Conservation (phyloP, 495 filamentous ascomycete genomes). For the Aspergillus nidulans region DNA sequence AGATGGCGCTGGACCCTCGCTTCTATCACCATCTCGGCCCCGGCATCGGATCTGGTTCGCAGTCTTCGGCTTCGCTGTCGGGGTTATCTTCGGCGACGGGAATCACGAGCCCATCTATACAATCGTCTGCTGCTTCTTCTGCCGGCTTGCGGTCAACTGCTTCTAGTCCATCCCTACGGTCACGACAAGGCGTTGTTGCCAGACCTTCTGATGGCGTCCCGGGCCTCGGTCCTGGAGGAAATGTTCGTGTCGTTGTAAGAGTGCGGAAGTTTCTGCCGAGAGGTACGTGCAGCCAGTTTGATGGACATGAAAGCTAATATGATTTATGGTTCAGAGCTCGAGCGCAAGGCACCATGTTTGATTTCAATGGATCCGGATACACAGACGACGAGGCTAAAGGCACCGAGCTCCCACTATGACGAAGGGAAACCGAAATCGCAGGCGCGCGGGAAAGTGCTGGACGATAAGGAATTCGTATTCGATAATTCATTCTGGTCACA, state of each 20-base stretch:
- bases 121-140: constrained; percentile 60
- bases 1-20: constrained; percentile 56
- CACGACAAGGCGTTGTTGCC: constrained; percentile 58
- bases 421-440: constrained; percentile 63
- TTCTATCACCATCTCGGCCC: constrained; percentile 48
- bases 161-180: constrained; percentile 64
- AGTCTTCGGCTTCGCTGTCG: constrained; percentile 57
- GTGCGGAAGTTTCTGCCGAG: constrained; percentile 83
- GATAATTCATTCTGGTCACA: constrained; percentile 99
- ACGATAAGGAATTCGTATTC: constrained; percentile 90
- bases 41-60: constrained; percentile 37
- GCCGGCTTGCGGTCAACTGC: constrained; percentile 46
- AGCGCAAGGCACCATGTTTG: constrained; percentile 75
- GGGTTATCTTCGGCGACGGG: constrained; percentile 50
- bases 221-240: constrained; percentile 57
- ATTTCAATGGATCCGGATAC: constrained; percentile 84
- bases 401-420: constrained; percentile 60
- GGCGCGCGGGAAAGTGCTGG: constrained; percentile 65
- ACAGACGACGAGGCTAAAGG: constrained; percentile 69
- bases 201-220: constrained; percentile 27
- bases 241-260: constrained; percentile 91
- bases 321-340: constrained; percentile 55
- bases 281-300: constrained; percentile 49
- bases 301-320: background rate
- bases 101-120: constrained; percentile 42